Evolutionary conservation across 495 filamentous ascomycete genomes (phyloP).

Genomic region (Xylaria nigripes): DNA sequence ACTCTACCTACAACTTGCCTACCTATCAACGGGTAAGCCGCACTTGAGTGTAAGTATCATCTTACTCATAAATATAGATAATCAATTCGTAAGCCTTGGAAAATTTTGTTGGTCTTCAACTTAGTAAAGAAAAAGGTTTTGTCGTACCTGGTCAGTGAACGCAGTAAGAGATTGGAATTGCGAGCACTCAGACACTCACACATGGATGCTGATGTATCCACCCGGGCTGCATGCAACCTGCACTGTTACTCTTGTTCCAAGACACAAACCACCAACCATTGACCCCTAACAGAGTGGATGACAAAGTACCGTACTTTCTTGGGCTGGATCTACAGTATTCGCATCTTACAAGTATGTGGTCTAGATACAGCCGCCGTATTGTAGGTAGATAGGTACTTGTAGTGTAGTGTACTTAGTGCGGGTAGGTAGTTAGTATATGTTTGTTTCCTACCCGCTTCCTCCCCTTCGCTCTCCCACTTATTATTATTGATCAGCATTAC

Average conservation of each 20-base stretch:
- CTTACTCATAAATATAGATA: neutral
- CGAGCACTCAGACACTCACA: neutral
- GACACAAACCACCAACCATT: constrained; percentile 12
- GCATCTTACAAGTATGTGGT: neutral
- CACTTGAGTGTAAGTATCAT: neutral
- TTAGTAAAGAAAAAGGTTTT: neutral
- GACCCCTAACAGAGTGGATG: constrained; percentile 1
- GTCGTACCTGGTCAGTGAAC: no score
- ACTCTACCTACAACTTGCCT: no score
- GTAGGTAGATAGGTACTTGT: no score
- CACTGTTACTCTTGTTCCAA: constrained; percentile 9
- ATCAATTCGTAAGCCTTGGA: neutral
- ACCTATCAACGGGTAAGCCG: neutral
- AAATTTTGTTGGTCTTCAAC: neutral
- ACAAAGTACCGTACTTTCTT: constrained; percentile 9
- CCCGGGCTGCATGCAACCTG: constrained; percentile 11
- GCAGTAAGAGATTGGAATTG: neutral
- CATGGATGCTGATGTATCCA: neutral
- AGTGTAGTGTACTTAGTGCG: no score
- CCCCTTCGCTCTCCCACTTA: neutral
- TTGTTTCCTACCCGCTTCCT: constrained; percentile 5
- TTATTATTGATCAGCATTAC: no score
- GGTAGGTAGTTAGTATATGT: constrained; percentile 9
- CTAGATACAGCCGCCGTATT: no score
- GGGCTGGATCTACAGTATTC: constrained; percentile 1